These are phyloP conservation scores for Penicillium vulpinum DNA, from an alignment of 2,329 filamentous ascomycete species.

Conservation along the genomic window DNA sequence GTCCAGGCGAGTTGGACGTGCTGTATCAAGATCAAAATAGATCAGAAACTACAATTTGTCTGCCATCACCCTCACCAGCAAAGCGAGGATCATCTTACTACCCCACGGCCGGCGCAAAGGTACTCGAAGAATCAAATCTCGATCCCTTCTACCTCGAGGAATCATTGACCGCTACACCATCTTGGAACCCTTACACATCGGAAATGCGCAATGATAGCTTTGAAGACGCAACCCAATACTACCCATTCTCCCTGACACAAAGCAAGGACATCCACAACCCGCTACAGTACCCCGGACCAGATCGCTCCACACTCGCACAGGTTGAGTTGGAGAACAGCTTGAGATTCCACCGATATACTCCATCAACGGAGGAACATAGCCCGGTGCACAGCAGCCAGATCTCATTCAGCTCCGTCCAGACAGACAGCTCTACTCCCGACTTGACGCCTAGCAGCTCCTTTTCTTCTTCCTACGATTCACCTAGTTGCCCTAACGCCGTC, in stretches of 20 bases:
- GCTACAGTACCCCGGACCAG: slow-evolving; percentile 17
- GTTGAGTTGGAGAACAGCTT: slow-evolving; percentile 34
- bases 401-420: slow-evolving; percentile 37
- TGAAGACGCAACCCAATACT: slow-evolving; percentile 34
- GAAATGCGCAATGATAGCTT: slow-evolving; percentile 35
- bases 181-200: slow-evolving; percentile 27
- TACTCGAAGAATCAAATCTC: slow-evolving; percentile 36
- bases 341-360: slow-evolving; percentile 30
- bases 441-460: slow-evolving; percentile 43
- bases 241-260: slow-evolving; percentile 31
- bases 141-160: slow-evolving; percentile 44
- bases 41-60: slow-evolving; percentile 34
- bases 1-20: slow-evolving; percentile 37
- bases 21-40: slow-evolving; percentile 32
- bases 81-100: slow-evolving; percentile 36
- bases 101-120: slow-evolving; percentile 26
- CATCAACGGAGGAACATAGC: slow-evolving; percentile 24
- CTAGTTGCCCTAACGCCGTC: slow-evolving; percentile 30
- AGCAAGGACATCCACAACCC: slow-evolving; percentile 17
- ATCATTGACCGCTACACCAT: slow-evolving; percentile 31
- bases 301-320: slow-evolving; percentile 34
- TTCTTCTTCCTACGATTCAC: slow-evolving; percentile 38
- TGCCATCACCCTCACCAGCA: slow-evolving; percentile 28
- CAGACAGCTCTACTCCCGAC: slow-evolving; percentile 36
- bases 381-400: slow-evolving; percentile 32